phyloP scores from a whole-genome alignment of 2,329 filamentous ascomycete genomes.

The Sclerotinia spermophila region DNA sequence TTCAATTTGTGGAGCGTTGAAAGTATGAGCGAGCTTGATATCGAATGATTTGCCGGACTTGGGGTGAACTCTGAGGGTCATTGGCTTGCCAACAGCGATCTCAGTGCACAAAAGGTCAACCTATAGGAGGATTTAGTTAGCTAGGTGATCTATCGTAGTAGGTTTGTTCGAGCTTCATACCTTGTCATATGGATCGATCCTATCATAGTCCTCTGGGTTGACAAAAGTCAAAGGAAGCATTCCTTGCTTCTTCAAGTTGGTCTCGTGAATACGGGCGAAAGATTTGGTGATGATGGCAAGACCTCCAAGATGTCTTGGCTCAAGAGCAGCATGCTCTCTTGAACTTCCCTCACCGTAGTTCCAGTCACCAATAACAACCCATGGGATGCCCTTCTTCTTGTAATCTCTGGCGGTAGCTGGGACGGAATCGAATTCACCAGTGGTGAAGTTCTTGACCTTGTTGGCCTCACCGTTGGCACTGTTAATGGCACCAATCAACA shows the following conservation, averaged over 20 bases:
- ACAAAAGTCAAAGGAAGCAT: constrained; percentile 98
- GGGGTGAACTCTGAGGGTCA: constrained; percentile 89
- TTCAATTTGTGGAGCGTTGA: constrained; percentile 96
- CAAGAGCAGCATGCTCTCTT: constrained; percentile 95
- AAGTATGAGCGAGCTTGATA: constrained; percentile 84
- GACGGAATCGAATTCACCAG: constrained; percentile 78
- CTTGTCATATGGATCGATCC: constrained; percentile 88
- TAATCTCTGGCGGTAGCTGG: constrained; percentile 95
- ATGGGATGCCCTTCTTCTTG: constrained; percentile 93
- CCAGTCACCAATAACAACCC: constrained; percentile 98
- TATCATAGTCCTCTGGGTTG: constrained; percentile 95
- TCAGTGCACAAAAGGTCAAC: constrained; percentile 85
- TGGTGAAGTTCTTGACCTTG: constrained; percentile 91
- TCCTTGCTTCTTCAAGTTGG: constrained; percentile 99
- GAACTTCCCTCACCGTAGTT: constrained; percentile 99
- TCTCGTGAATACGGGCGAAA: constrained; percentile 99
- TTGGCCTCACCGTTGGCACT: constrained; percentile 94
- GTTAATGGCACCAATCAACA: constrained; percentile 97
- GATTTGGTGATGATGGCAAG: constrained; percentile 93
- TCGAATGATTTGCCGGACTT: constrained; percentile 80
- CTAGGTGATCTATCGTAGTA: not conserved
- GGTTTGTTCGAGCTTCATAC: not conserved
- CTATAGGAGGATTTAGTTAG: not conserved
- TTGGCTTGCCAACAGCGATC: constrained; percentile 85
- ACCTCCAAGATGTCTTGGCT: constrained; percentile 95